Evolutionary conservation across 441 rosid species (phyloP).

Genomic region (Mallotus repandus): DNA sequence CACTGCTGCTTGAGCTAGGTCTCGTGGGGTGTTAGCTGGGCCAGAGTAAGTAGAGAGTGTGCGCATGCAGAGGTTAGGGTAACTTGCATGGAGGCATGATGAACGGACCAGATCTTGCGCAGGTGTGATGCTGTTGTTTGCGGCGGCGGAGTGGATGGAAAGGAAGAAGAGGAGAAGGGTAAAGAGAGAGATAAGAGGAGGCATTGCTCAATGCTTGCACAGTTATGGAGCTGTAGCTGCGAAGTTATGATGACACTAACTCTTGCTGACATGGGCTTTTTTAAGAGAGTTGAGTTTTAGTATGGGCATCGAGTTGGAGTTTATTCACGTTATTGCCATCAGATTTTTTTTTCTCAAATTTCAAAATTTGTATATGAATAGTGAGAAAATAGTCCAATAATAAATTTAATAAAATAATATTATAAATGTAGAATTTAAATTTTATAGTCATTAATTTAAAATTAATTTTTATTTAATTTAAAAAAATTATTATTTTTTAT

Average conservation of each 20-base stretch:
- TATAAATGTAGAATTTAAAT: too few relatives aligned
- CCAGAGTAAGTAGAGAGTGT: slow-evolving; percentile 68
- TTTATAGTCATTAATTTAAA: too few relatives aligned
- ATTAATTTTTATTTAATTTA: too few relatives aligned
- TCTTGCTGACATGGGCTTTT: background rate
- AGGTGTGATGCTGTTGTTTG: background rate
- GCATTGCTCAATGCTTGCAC: background rate
- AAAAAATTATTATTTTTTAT: too few relatives aligned
- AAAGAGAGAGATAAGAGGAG: slow-evolving; percentile 4
- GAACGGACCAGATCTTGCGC: slow-evolving; percentile 51
- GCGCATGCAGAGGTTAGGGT: slow-evolving; percentile 58
- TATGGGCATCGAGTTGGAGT: background rate
- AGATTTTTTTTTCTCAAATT: background rate
- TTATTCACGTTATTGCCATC: background rate
- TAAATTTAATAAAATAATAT: too few relatives aligned
- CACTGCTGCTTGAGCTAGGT: slow-evolving; percentile 71
- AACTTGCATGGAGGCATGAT: slow-evolving; percentile 67
- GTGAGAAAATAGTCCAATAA: too few relatives aligned
- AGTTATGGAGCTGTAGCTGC: background rate
- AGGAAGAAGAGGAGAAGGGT: slow-evolving; percentile 19
- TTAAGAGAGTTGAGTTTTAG: background rate
- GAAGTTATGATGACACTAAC: background rate
- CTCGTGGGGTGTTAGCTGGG: slow-evolving; percentile 47
- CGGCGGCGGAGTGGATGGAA: slow-evolving; percentile 23
- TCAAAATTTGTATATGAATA: too few relatives aligned